phyloP scores from a whole-genome alignment of 2,329 filamentous ascomycete genomes.

The Pestalotiopsis sp. region DNA sequence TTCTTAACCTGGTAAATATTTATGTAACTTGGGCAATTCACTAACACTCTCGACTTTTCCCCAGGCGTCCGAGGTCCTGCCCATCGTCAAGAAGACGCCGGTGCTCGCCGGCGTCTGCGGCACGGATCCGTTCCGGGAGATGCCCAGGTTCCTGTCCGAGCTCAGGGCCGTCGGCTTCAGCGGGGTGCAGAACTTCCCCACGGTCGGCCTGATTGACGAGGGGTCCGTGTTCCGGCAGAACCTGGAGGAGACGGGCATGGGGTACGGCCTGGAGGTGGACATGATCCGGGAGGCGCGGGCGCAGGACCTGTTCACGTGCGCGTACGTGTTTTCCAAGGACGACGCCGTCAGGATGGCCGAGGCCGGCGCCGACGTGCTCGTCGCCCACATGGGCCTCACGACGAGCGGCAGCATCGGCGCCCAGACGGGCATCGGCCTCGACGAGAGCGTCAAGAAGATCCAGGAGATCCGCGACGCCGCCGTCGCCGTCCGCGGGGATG shows the following conservation, averaged over 20 bases:
- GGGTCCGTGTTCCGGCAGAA: conserved; percentile 59
- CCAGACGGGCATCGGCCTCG: conserved; percentile 60
- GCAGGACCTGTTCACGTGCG: conserved; percentile 67
- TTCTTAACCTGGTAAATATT: not conserved
- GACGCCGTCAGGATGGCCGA: conserved; percentile 64
- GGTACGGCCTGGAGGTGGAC: conserved; percentile 67
- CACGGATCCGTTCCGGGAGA: conserved; percentile 69
- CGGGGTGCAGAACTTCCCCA: conserved; percentile 75
- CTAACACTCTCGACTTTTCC: not conserved
- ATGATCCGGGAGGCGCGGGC: conserved; percentile 63
- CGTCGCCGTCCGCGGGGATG: conserved; percentile 53
- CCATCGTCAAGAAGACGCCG: conserved; percentile 63
- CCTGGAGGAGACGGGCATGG: conserved; percentile 74
- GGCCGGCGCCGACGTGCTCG: conserved; percentile 68
- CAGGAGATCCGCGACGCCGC: conserved; percentile 68
- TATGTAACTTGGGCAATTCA: not conserved
- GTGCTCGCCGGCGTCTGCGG: conserved; percentile 73
- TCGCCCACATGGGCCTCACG: conserved; percentile 71
- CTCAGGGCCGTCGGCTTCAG: conserved; percentile 66
- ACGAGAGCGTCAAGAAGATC: conserved; percentile 64
- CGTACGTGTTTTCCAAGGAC: conserved; percentile 70
- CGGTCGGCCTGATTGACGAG: conserved; percentile 72
- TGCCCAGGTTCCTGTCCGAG: conserved; percentile 61
- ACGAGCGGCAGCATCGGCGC: conserved; percentile 68
- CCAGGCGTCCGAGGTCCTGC: conserved; percentile 66